Evolutionary conservation across 768 basidiomycete species (phyloP), one percentile per base, ranked within the genome.

Genomic region (Pleurotus platypus): DNA sequence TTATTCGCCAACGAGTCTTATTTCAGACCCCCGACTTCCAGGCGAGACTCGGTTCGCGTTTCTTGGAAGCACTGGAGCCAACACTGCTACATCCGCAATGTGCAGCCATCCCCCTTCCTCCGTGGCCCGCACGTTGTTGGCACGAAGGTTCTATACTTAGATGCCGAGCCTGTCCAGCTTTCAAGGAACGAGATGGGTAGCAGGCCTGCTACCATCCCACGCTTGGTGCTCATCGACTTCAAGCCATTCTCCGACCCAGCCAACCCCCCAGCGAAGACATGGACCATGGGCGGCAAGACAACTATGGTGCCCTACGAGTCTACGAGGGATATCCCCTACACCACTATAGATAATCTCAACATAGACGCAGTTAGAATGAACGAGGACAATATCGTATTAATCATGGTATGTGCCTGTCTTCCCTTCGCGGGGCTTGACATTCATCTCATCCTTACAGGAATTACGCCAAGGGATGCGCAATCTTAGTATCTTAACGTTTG

Each of bases 311-410:
- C 79, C 6, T 73, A 62, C 58, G 81, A 81, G 64, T 67, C 60
- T 46, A 64, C 65, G 60, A 78, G 78, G 50, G 73, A 73, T 8
- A 67, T 83, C 24, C 75, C 81, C 7, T 58, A 70, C 8, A 66
- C 72, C 54, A 80, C 78, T 13, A 76, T 79, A 2, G 73, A 78
- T 57, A 70, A 75, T 7, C 69, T 75, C 49, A 70, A 67, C 37
- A 74, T 85, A 54, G 78, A 83, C 37, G 78, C 76, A 66, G 69
- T 85, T 56, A 72, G 75, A 40, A 76, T 78, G 40, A 86, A 81
- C 9, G 85, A 86, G 65, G 85, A 87, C 60, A 83, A 84, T 56
- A 74, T 86, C 16, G 69, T 85, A 54, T 64, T 87, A 53, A 75
- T 84, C 59, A 66, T 83, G 60, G 85, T 84, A 66, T 46, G 81